These are phyloP conservation scores for Betula pendula DNA, from an alignment of 306 rosid species.

Conservation along the genomic window DNA sequence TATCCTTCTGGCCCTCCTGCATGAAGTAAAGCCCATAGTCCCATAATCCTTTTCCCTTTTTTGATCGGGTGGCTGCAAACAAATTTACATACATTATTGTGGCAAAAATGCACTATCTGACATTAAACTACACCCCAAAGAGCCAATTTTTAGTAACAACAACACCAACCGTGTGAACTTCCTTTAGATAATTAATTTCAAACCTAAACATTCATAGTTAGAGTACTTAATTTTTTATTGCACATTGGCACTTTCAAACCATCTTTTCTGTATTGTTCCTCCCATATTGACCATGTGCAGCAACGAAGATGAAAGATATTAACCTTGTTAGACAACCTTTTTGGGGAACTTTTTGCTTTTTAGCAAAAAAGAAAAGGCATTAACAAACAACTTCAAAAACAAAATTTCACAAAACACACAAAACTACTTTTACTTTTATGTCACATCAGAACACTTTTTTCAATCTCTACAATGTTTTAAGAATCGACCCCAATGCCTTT, in stretches of 20 bases:
- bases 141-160: background rate
- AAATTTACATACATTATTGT: conserved; percentile 18
- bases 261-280: conserved; percentile 11
- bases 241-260: conserved; percentile 3
- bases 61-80: conserved; percentile 61
- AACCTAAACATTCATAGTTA: conserved; percentile 2
- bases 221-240: background rate
- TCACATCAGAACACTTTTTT: no score
- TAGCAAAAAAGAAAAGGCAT: no score
- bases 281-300: conserved; percentile 6
- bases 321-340: no score
- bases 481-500: background rate
- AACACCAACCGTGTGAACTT: background rate
- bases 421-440: no score
- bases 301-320: background rate
- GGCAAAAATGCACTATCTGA: background rate
- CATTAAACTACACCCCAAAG: background rate
- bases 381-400: no score
- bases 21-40: conserved; percentile 68
- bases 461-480: no score
- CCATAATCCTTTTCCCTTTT: conserved; percentile 39
- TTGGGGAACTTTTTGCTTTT: no score
- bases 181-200: background rate
- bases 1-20: conserved; percentile 48
- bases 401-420: no score